phyloP scores from a whole-genome alignment of 2,329 filamentous ascomycete species.

The Cytospora piceae region DNA sequence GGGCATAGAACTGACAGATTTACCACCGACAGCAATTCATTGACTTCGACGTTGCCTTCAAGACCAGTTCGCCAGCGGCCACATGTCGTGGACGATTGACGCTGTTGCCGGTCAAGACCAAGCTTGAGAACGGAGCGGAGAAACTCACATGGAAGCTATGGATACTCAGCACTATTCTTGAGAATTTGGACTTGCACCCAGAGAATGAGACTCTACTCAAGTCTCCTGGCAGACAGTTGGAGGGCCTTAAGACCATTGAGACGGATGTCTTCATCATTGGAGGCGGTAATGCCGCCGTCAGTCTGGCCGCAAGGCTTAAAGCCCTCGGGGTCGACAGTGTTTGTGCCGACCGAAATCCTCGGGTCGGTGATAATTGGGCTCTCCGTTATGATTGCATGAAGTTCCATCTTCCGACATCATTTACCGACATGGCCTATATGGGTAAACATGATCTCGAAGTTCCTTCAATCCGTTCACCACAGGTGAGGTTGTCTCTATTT shows the following conservation, averaged over 20 bases:
- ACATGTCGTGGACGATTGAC: conserved; percentile 40
- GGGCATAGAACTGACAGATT: background rate
- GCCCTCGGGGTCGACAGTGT: conserved; percentile 41
- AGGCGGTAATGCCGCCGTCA: conserved; percentile 39
- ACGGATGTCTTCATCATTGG: conserved; percentile 42
- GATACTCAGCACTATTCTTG: conserved; percentile 38
- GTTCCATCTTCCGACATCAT: conserved; percentile 45
- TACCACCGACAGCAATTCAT: conserved; percentile 33
- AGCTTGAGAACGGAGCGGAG: background rate
- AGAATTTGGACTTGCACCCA: conserved; percentile 33
- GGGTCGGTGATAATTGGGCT: conserved; percentile 45
- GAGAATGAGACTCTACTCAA: conserved; percentile 39
- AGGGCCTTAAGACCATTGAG: conserved; percentile 27
- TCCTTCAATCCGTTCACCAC: too few species aligned
- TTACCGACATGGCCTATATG: conserved; percentile 43
- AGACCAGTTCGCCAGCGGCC: conserved; percentile 38
- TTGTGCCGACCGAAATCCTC: conserved; percentile 41
- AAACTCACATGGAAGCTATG: conserved; percentile 41
- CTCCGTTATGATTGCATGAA: conserved; percentile 43
- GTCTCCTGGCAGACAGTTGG: conserved; percentile 30
- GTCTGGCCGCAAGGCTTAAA: conserved; percentile 44
- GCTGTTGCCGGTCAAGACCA: conserved; percentile 34
- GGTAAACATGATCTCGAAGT: conserved; percentile 22
- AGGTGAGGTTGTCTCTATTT: background rate
- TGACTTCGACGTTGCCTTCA: conserved; percentile 39